Base-by-base conservation (phyloP, 2,329 filamentous ascomycete genomes). In the Botryotinia convoluta region DNA sequence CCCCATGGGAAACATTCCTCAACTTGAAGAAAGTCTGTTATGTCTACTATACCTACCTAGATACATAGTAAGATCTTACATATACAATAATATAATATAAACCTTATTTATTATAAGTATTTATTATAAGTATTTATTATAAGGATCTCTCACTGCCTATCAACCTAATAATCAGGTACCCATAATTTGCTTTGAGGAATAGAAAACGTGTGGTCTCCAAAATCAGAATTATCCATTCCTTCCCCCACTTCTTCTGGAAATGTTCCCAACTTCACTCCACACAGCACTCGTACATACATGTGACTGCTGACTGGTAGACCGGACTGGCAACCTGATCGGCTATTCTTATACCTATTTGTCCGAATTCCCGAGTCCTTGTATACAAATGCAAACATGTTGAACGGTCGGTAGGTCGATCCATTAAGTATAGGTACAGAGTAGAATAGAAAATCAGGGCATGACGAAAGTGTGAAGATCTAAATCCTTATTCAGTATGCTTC, bases 341-440 rank as follows among this genome's bases (percentile, higher is more conserved):
- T 54, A 68, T 68, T 67, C 32, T 20, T 69, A 12, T 22, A 32
- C 39, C 57, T 45, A 48, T 35, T 37, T 32, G 44, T 54, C 45
- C 64, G 64, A 14, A 54, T 54, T 22, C 18, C 45, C 45, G 32
- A 62, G 37, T 39, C 22, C 60, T 35, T 39, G 37, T 12, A 39
- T 9, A 69, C 65, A 48, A 69, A 42, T 69, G 65, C 37, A 69
- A 69, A 69, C 51, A 57, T 57, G n/a, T n/a, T n/a, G 16, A 29
- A 57, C 51, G 51, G 65, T 68, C 64, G 65, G 65, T 35, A 68
- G 65, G 65, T 57, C 48, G 65, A n/a, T 57, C 65, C 37, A 68
- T 57, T 20, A 3, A 42, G 35, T 32, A 16, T 54, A 16, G 48
- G 48, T 16, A 54, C 48, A 48, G 22, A 8, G 22, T 35, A 65